A percentile compares a stretch with the other conserved stretches of the same genome.
Evolutionary conservation across 371 early-diverging fungal species (phyloP).

Genomic region (Zopfochytrium polystomum): DNA sequence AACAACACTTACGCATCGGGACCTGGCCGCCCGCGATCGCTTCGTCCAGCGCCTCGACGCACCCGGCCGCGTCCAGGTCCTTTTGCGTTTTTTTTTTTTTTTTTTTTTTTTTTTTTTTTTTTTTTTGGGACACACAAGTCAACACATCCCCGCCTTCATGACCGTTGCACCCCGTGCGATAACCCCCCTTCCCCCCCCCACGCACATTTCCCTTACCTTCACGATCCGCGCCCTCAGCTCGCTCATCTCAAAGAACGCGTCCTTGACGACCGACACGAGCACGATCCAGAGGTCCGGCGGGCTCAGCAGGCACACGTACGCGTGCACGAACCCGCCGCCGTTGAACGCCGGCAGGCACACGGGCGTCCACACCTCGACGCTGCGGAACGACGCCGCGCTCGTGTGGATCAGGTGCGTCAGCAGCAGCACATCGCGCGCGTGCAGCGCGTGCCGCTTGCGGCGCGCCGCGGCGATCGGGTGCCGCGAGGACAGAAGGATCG

Average conservation of each 20-base stretch:
- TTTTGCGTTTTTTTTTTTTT: conserved; percentile 3
- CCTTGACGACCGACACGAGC: conserved; percentile 74
- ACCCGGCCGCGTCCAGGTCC: conserved; percentile 19
- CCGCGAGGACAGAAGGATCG: conserved; percentile 8
- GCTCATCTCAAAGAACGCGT: conserved; percentile 77
- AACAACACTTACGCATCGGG: no score
- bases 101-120: not conserved
- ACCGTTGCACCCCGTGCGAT: no score
- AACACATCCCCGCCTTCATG: no score
- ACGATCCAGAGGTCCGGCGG: conserved; percentile 66
- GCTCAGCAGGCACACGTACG: conserved; percentile 77
- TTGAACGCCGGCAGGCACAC: conserved; percentile 93
- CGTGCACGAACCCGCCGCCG: conserved; percentile 80
- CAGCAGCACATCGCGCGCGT: conserved; percentile 66
- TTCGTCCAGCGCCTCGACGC: conserved; percentile 30
- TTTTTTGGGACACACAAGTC: not conserved
- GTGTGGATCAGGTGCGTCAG: conserved; percentile 74
- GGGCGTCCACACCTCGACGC: conserved; percentile 87
- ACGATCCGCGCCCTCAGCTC: conserved; percentile 66
- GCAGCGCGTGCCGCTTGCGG: no score
- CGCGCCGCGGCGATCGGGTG: not conserved
- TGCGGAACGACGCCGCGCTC: not conserved
- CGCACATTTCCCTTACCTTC: no score
- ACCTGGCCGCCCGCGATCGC: conserved; percentile 25
- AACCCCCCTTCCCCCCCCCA: no score